Conservation (phyloP, 2,329 filamentous ascomycete species). For the Acephala macrosclerotiorum region DNA sequence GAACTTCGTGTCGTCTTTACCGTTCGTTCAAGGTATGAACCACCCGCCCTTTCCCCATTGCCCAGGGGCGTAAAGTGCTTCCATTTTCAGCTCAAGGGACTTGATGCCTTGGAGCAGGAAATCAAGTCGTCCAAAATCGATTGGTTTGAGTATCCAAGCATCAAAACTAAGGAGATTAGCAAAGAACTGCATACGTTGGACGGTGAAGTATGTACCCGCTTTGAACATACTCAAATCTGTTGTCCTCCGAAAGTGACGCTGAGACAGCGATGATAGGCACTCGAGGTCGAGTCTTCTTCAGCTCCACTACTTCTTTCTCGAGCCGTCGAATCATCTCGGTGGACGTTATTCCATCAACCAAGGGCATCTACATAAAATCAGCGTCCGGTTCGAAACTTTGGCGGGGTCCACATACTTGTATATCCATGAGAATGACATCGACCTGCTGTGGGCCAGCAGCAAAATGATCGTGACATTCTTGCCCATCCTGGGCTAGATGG, state of each 20-base stretch:
- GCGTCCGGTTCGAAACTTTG: not conserved
- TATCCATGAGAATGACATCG: conserved; percentile 40
- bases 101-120: conserved; percentile 31
- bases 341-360: conserved; percentile 33
- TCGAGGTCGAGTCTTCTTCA: not conserved
- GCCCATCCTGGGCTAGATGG: conserved; percentile 76
- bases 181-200: not conserved
- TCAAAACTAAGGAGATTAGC: conserved; percentile 29
- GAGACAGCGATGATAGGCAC: conserved; percentile 39
- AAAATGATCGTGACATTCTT: conserved; percentile 77
- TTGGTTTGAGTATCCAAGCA: conserved; percentile 34
- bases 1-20: not conserved
- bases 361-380: conserved; percentile 33
- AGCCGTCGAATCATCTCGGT: conserved; percentile 37
- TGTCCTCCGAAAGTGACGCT: conserved; percentile 28
- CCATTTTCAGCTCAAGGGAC: conserved; percentile 16
- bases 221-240: conserved; percentile 37
- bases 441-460: conserved; percentile 55
- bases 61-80: conserved; percentile 28
- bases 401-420: conserved; percentile 29
- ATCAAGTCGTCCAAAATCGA: conserved; percentile 32
- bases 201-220: conserved; percentile 32
- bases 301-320: conserved; percentile 28
- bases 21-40: conserved; percentile 31
- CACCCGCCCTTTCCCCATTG: conserved; percentile 34